phyloP scores from a whole-genome alignment of 1,139 yeast genomes.

The Geotrichum fermentans region DNA sequence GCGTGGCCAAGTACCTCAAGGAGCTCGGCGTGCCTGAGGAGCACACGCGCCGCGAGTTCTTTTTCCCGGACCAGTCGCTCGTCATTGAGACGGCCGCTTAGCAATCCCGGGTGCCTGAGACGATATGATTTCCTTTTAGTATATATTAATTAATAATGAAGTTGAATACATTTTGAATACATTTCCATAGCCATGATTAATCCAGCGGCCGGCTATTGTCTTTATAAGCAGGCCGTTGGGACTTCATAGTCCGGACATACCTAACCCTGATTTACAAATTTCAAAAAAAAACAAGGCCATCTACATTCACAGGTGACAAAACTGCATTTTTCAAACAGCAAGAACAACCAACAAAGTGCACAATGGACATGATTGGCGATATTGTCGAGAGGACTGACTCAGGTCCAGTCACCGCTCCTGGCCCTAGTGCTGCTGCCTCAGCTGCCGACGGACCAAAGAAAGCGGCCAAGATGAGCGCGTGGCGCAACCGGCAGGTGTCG shows the following conservation, averaged over 20 bases:
- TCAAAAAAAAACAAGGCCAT: too few relatives aligned
- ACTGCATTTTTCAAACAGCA: too few relatives aligned
- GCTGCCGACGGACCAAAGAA: constrained; percentile 28
- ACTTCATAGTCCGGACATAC: too few relatives aligned
- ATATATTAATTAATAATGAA: background rate
- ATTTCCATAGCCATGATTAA: too few relatives aligned
- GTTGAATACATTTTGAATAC: too few relatives aligned
- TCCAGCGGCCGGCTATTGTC: too few relatives aligned
- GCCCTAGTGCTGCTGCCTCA: constrained; percentile 22
- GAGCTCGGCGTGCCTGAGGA: constrained; percentile 17
- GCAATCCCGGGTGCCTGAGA: too few relatives aligned
- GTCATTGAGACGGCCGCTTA: constrained; percentile 8
- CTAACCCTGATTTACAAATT: too few relatives aligned
- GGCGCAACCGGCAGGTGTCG: constrained; percentile 10
- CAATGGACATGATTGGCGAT: constrained; percentile 70
- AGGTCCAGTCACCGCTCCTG: constrained; percentile 39
- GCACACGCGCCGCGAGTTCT: constrained; percentile 20
- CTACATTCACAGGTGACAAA: too few relatives aligned
- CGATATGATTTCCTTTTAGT: background rate
- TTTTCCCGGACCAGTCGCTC: constrained; percentile 19
- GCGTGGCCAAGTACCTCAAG: constrained; percentile 15
- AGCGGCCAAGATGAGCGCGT: constrained; percentile 36
- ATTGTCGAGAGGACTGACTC: constrained; percentile 62
- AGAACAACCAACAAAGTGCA: too few relatives aligned
- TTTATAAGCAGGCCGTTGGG: too few relatives aligned